These are phyloP conservation scores for Trichocladium uniseriatum DNA, from an alignment of 495 filamentous ascomycete genomes.

Conservation along the genomic window DNA sequence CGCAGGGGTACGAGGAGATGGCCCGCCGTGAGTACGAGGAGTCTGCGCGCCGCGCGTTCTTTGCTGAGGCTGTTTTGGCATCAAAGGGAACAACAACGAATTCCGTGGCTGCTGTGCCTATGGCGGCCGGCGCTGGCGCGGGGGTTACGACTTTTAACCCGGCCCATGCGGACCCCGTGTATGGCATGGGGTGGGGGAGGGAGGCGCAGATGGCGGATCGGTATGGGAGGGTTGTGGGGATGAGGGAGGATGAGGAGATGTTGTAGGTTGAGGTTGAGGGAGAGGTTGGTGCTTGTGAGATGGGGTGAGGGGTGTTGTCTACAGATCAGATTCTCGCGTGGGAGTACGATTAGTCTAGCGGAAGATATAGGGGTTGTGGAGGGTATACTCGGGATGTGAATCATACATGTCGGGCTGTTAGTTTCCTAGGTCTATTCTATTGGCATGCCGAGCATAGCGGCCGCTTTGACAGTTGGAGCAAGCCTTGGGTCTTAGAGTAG, in stretches of 20 bases:
- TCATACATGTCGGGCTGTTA: too few relatives aligned
- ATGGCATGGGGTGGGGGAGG: constrained; percentile 37
- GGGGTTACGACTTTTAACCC: constrained; percentile 40
- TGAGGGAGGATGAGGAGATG: constrained; percentile 28
- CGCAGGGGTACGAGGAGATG: constrained; percentile 52
- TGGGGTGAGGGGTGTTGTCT: too few relatives aligned
- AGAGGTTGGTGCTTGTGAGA: too few relatives aligned
- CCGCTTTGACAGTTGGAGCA: too few relatives aligned
- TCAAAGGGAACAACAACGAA: constrained; percentile 29
- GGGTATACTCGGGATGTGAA: too few relatives aligned
- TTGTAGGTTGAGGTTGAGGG: constrained; percentile 4
- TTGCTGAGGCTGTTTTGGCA: constrained; percentile 24
- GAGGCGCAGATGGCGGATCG: constrained; percentile 51
- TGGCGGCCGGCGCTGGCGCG: constrained; percentile 12
- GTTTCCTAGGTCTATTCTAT: too few relatives aligned
- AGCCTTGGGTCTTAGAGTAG: too few relatives aligned
- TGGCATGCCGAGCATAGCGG: too few relatives aligned
- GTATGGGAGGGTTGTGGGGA: constrained; percentile 44
- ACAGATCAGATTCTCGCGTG: too few relatives aligned
- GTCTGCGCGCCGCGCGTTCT: constrained; percentile 25
- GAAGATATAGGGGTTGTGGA: too few relatives aligned
- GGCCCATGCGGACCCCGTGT: constrained; percentile 53
- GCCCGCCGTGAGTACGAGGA: constrained; percentile 43
- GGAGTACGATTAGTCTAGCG: too few relatives aligned
- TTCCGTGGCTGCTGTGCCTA: neutral